Conservation (phyloP, 2,329 filamentous ascomycete genomes). For the Cytospora piceae region DNA sequence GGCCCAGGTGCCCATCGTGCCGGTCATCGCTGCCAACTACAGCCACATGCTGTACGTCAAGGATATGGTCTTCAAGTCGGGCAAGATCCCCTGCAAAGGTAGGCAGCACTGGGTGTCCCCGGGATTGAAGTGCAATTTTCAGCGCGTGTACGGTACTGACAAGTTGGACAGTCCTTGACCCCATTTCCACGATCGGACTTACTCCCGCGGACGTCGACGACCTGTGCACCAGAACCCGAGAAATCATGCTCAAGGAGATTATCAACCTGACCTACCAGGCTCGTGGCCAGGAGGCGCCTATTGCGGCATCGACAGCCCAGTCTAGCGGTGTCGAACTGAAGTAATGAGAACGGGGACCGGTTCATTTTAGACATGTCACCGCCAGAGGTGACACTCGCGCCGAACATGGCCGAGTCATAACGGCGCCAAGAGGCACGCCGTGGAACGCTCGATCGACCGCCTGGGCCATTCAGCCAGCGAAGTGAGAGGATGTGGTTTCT, state of each 20-base stretch:
- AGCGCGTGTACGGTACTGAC: not conserved
- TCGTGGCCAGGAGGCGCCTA: slow-evolving; percentile 41
- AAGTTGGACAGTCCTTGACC: slow-evolving; percentile 68
- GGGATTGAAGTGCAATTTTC: not conserved
- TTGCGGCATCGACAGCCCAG: slow-evolving; percentile 28
- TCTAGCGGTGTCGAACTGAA: slow-evolving; percentile 30
- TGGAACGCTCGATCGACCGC: not conserved
- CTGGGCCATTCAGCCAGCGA: not conserved
- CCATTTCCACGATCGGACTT: slow-evolving; percentile 76
- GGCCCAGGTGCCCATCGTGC: slow-evolving; percentile 90
- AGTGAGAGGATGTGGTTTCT: not conserved
- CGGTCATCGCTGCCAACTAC: slow-evolving; percentile 81
- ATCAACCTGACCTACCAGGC: slow-evolving; percentile 56
- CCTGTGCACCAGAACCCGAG: slow-evolving; percentile 68
- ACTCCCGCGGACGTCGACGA: slow-evolving; percentile 77
- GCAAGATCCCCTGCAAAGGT: slow-evolving; percentile 78
- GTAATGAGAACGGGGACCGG: slow-evolving; percentile 18
- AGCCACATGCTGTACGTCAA: slow-evolving; percentile 71
- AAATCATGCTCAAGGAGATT: slow-evolving; percentile 75
- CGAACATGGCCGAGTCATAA: not conserved
- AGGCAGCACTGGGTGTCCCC: slow-evolving; percentile 39
- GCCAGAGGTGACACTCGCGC: not conserved
- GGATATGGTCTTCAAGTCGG: slow-evolving; percentile 66
- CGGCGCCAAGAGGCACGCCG: not conserved
- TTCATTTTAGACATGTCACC: not conserved